Evolutionary conservation across 495 filamentous ascomycete genomes (phyloP).

Genomic region (Tuber umbilicatum): DNA sequence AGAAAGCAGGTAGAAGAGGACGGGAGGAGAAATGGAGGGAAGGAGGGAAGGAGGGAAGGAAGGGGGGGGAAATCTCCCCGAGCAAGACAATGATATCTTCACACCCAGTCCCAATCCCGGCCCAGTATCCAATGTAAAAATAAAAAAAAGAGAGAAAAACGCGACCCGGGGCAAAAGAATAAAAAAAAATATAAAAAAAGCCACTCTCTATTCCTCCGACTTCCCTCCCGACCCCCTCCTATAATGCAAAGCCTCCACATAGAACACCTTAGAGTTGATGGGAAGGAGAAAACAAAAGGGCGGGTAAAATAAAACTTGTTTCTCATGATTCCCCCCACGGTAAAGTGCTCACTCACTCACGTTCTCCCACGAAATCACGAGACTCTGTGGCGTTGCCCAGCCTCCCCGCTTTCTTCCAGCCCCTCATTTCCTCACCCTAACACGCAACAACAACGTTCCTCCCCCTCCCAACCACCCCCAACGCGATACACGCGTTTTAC

Average conservation of each 20-base stretch:
- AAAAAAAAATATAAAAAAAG: neutral
- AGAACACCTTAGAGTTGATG: neutral
- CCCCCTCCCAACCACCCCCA: neutral
- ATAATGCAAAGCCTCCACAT: neutral
- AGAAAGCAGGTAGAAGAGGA: neutral
- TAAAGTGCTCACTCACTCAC: neutral
- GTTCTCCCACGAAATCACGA: conserved; percentile 5
- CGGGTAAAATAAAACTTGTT: neutral
- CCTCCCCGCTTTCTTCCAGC: conserved; percentile 5
- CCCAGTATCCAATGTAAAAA: neutral
- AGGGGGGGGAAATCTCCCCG: neutral
- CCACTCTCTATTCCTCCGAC: neutral
- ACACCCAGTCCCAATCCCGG: neutral
- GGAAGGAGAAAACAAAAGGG: neutral
- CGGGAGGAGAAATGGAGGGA: neutral
- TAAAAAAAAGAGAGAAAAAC: neutral
- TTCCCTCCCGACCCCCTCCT: neutral
- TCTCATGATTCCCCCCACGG: neutral
- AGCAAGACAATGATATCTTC: neutral
- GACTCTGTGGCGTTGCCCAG: conserved; percentile 3
- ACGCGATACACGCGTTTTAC: neutral
- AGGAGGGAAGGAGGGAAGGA: neutral
- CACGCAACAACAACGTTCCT: neutral
- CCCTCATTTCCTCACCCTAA: neutral
- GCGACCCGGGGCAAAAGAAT: neutral